A percentile compares a stretch with the other conserved stretches of the same genome.
Conservation (phyloP, 176 grass and related monocot genomes). For the Avena atlantica region DNA sequence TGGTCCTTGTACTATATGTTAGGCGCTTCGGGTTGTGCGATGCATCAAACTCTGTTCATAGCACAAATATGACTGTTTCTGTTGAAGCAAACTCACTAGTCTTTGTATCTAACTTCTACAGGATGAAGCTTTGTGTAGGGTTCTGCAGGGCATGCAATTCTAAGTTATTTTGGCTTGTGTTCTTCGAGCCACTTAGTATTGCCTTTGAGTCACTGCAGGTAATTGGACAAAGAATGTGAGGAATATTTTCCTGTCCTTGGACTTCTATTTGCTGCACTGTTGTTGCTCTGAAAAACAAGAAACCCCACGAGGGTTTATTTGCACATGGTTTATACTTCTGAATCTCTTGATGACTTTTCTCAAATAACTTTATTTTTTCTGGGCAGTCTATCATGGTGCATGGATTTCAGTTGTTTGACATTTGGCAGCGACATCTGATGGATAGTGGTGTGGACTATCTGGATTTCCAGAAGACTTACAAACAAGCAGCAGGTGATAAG, state of each 20-base stretch:
- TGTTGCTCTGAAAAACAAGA: background rate
- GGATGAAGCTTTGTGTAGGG: constrained; percentile 82
- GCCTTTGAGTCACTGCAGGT: constrained; percentile 97
- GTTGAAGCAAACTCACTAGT: constrained; percentile 36
- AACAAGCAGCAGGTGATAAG: constrained; percentile 81
- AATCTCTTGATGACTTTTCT: constrained; percentile 42
- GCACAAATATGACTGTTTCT: constrained; percentile 30
- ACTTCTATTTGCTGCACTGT: constrained; percentile 26
- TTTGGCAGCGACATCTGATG: constrained; percentile 78
- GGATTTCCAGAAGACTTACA: constrained; percentile 75
- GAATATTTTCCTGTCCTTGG: background rate
- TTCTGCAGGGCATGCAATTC: constrained; percentile 79
- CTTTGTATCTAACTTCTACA: constrained; percentile 49
- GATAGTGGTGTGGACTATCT: constrained; percentile 69
- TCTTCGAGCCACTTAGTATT: constrained; percentile 94
- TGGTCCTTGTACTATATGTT: constrained; percentile 24
- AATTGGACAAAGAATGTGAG: constrained; percentile 43
- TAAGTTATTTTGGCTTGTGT: constrained; percentile 87
- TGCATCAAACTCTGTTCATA: constrained; percentile 14
- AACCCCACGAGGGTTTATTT: constrained; percentile 10
- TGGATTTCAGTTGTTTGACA: constrained; percentile 98
- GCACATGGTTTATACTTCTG: constrained; percentile 19
- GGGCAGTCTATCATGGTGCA: constrained; percentile 95
- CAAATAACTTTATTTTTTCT: constrained; percentile 41
- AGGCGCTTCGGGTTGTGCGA: background rate